Percentiles rank a stretch among this genome's conserved stretches.
phyloP scores from a whole-genome alignment of 176 grass and related monocot genomes.

The Bothriochloa decipiens region DNA sequence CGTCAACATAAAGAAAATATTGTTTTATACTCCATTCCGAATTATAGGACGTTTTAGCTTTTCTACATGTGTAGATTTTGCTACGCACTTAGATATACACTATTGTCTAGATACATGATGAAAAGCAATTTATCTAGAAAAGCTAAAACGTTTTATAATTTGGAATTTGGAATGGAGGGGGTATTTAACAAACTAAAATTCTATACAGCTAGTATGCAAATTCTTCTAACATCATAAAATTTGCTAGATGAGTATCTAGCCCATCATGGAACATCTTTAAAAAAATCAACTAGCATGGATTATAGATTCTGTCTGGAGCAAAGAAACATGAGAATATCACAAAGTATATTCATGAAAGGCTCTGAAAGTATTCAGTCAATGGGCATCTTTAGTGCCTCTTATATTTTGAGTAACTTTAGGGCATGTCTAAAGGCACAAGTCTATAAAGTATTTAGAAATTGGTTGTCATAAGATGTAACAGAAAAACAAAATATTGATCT shows the following conservation, averaged over 20 bases:
- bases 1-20: slow-evolving; percentile 17
- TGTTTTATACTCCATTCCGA: neutral
- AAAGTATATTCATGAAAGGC: slow-evolving; percentile 5
- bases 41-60: neutral
- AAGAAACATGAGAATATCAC: slow-evolving; percentile 12
- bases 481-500: neutral
- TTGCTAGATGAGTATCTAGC: slow-evolving; percentile 1
- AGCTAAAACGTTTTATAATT: neutral
- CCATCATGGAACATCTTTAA: neutral
- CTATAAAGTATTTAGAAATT: slow-evolving; percentile 22
- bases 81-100: neutral
- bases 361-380: neutral
- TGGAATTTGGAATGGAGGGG: neutral
- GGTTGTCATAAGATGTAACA: slow-evolving; percentile 2
- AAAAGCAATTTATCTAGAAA: neutral
- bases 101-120: neutral
- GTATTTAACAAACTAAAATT: neutral
- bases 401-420: neutral
- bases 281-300: slow-evolving; percentile 29
- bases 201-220: neutral
- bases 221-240: neutral
- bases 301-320: slow-evolving; percentile 35
- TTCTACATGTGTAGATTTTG: neutral
- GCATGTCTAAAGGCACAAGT: neutral
- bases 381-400: slow-evolving; percentile 2